Evolutionary conservation across 306 rosid genomes (phyloP).

Genomic region (Styphnolobium japonicum): DNA sequence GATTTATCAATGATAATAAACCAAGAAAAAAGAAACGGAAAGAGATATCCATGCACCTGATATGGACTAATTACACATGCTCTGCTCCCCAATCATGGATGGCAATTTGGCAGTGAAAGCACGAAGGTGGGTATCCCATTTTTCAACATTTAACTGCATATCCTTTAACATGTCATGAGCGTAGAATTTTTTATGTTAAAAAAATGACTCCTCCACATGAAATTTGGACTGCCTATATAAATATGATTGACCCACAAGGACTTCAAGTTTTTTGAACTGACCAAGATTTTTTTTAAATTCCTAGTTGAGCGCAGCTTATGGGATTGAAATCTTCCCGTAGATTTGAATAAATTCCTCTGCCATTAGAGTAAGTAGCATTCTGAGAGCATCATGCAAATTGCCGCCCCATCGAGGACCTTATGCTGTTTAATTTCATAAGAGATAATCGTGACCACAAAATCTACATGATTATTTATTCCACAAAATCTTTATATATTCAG

Average conservation of each 20-base stretch:
- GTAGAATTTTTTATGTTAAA: not conserved
- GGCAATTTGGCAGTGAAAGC: not conserved
- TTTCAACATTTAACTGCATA: not conserved
- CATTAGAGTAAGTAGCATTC: not conserved
- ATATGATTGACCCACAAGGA: slow-evolving; percentile 23
- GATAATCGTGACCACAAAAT: not conserved
- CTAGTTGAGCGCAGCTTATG: slow-evolving; percentile 14
- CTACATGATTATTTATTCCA: not conserved
- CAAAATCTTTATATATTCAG: not conserved
- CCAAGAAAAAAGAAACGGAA: not conserved
- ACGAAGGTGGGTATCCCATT: not conserved
- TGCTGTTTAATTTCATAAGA: not conserved
- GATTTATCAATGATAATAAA: not conserved
- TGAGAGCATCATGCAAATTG: slow-evolving; percentile 8
- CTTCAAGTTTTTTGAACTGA: not conserved
- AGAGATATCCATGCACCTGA: not conserved
- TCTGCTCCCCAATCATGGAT: not conserved
- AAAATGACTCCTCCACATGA: slow-evolving; percentile 30
- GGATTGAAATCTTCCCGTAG: not conserved
- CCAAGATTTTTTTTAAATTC: not conserved
- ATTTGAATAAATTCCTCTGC: not conserved
- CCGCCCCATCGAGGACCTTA: not conserved
- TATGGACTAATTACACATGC: not conserved
- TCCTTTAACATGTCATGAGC: not conserved
- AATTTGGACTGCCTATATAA: slow-evolving; percentile 27